Evolutionary conservation across 495 filamentous ascomycete species (phyloP).

Genomic region (Wilcoxina mikolae): DNA sequence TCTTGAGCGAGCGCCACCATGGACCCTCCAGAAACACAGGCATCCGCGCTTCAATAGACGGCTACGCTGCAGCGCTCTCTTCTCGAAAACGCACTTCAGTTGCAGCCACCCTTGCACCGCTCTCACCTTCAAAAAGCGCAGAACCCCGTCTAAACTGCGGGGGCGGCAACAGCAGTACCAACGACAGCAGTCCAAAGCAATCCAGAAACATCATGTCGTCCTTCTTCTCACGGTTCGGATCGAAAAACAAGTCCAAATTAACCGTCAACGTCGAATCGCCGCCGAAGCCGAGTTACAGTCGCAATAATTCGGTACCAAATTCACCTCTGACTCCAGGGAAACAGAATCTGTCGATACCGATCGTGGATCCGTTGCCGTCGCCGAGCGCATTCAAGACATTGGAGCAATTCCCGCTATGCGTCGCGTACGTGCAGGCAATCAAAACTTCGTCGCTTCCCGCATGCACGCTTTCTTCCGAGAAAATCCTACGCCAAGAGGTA

Average conservation of each 20-base stretch:
- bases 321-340: slow-evolving; percentile 14
- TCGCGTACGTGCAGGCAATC: slow-evolving; percentile 76
- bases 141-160: not conserved
- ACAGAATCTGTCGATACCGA: slow-evolving; percentile 1
- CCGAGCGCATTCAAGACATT: slow-evolving; percentile 4
- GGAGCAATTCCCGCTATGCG: slow-evolving; percentile 56
- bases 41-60: slow-evolving; percentile 4
- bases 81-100: slow-evolving; percentile 3
- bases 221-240: slow-evolving; percentile 26
- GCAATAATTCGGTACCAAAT: slow-evolving; percentile 20
- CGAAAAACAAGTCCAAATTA: slow-evolving; percentile 22
- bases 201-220: slow-evolving; percentile 1
- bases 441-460: slow-evolving; percentile 40
- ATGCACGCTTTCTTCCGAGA: slow-evolving; percentile 38
- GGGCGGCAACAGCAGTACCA: slow-evolving; percentile 7
- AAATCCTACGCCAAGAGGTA: slow-evolving; percentile 44
- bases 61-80: slow-evolving; percentile 4
- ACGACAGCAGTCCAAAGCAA: slow-evolving; percentile 17
- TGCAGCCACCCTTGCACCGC: not conserved
- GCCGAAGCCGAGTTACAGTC: slow-evolving; percentile 8
- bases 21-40: not conserved
- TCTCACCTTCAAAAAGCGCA: not conserved
- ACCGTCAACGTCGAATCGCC: slow-evolving; percentile 15
- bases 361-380: slow-evolving; percentile 10
- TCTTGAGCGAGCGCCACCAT: slow-evolving; percentile 5